Base-by-base conservation (phyloP, 768 basidiomycete genomes). In the Hortiboletus campestris region DNA sequence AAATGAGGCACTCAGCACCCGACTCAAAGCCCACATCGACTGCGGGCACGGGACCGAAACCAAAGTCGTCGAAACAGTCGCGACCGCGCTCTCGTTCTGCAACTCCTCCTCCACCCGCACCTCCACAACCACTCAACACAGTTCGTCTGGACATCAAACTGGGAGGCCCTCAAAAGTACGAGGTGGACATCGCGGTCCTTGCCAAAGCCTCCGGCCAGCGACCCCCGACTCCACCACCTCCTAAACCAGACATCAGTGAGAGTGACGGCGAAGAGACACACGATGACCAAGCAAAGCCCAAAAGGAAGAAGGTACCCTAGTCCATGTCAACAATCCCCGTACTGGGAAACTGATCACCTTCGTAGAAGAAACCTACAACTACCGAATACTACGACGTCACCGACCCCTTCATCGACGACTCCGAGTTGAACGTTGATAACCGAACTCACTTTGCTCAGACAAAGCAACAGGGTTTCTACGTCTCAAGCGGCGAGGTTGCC, bases 391-490 rank as follows among this genome's bases (percentile, higher is more conserved):
- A 99, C 77, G 96, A 99, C 74, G 78, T 86, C 19, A 75, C 79
- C 0, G 97, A 99, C 74, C 89, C 92, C 0, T 98, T 98, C 75
- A 97, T 99, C 67, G 97, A 99, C 78, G 97, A 99, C 73, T 92
- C 93, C 2, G 96, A 98, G 67, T 77, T 96, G 53, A 86, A 84
- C 25, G 75, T 95, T 44, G 95, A 98, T 75, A 86, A 95, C 67
- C 86, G 96, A 6, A 94, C 89, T 2, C 92, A 82, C 74, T 90
- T 94, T 63, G 92, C 89, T 6, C 86, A 92, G 70, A 96, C 95
- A 6, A 92, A 89, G 71, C 92, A 95, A 64, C 85, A 89, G 55
- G 93, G 92, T 1, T 97, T 95, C 76, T 96, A 94, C 66, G 94
- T 98, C 11, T 90, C 88, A 7, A 82, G 82, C 32, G 94, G 94